phyloP scores from a whole-genome alignment of 345 rosid genomes.

The Syzygium grande region DNA sequence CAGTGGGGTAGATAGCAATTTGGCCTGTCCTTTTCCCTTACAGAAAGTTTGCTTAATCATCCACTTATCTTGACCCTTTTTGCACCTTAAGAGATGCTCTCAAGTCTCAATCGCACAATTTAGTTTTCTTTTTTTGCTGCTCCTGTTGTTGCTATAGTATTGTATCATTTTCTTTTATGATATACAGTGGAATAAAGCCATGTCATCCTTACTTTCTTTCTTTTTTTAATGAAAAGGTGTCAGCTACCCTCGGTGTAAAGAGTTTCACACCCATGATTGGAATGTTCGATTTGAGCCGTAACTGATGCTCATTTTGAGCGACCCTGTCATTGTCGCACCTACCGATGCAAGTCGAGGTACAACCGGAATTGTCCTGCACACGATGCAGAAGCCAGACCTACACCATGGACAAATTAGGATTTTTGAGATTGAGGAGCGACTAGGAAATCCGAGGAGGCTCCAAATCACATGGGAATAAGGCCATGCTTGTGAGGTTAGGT shows the following conservation, averaged over 20 bases:
- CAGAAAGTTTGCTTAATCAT: not conserved
- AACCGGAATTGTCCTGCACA: not conserved
- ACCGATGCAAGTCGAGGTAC: not conserved
- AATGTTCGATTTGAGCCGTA: not conserved
- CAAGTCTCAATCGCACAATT: too few species aligned
- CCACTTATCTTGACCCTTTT: not conserved
- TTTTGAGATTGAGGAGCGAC: not conserved
- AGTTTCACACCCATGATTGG: too few species aligned
- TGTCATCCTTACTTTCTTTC: not conserved
- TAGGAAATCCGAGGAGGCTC: not conserved
- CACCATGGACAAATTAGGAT: not conserved
- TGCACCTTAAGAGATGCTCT: not conserved
- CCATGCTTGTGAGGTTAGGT: fast-evolving
- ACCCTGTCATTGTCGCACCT: fast-evolving
- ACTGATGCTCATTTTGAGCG: fast-evolving
- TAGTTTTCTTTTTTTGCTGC: not conserved
- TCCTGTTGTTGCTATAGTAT: not conserved
- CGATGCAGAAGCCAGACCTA: too few species aligned
- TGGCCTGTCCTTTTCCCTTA: not conserved
- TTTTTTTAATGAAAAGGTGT: too few species aligned
- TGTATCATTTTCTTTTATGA: not conserved
- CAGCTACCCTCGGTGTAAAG: too few species aligned
- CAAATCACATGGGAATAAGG: not conserved
- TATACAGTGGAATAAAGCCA: not conserved
- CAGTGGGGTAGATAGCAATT: not conserved